Percentiles rank a stretch among this genome's conserved stretches.
Conservation (phyloP, 179 eudicot species). For the Pouteria campechiana region DNA sequence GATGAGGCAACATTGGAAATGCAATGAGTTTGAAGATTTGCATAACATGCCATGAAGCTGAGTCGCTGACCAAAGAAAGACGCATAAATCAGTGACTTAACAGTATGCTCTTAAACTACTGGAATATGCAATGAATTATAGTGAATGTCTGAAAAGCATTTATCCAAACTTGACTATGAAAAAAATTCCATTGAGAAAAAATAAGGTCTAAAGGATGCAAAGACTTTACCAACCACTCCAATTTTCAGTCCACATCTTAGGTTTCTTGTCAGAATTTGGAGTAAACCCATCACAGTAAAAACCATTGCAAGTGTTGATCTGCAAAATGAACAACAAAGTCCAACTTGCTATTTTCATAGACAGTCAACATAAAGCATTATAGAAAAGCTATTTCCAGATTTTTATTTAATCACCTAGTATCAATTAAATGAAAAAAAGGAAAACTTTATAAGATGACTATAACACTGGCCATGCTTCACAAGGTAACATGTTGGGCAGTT, state of each 20-base stretch:
- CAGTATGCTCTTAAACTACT: background rate
- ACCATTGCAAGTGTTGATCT: conserved; percentile 82
- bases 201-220: background rate
- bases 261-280: conserved; percentile 53
- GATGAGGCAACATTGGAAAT: background rate
- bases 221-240: conserved; percentile 69
- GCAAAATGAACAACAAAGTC: conserved; percentile 5
- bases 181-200: no score
- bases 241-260: conserved; percentile 79
- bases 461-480: no score
- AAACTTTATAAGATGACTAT: no score
- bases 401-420: no score
- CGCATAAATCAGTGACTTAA: background rate
- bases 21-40: background rate
- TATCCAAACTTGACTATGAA: no score
- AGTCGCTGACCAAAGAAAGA: no score
- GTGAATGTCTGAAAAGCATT: background rate
- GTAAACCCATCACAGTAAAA: conserved; percentile 75
- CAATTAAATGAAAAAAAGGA: no score
- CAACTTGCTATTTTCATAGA: background rate
- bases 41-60: background rate
- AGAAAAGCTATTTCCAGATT: no score
- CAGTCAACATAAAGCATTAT: background rate
- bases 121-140: no score
- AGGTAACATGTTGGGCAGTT: no score